Percentiles rank a stretch among this genome's conserved stretches.
Evolutionary conservation across 2,329 filamentous ascomycete genomes (phyloP).

Genomic region (Apiospora arundinis): DNA sequence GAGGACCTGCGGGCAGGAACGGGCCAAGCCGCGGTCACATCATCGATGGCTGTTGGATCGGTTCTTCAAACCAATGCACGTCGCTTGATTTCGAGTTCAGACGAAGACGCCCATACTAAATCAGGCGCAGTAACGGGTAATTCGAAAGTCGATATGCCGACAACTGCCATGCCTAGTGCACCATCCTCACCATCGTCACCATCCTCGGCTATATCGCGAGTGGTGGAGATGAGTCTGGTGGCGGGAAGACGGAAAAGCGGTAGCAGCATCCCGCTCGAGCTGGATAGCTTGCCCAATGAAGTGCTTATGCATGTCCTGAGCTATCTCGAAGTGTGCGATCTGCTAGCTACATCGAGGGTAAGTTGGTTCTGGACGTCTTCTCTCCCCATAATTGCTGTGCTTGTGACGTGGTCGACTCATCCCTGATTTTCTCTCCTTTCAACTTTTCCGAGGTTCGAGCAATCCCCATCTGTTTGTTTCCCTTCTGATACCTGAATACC

Average conservation of each 20-base stretch:
- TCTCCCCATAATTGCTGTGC: slow-evolving; percentile 19
- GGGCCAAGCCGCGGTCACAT: slow-evolving; percentile 28
- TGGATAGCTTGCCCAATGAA: slow-evolving; percentile 60
- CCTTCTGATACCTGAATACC: neutral
- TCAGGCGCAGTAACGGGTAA: neutral
- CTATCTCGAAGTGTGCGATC: slow-evolving; percentile 63
- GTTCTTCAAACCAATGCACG: neutral
- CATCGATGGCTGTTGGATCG: neutral
- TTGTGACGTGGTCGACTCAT: neutral
- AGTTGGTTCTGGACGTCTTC: slow-evolving; percentile 35
- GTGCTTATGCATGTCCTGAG: slow-evolving; percentile 61
- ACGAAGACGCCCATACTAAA: neutral
- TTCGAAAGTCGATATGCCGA: neutral
- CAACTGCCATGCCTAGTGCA: neutral
- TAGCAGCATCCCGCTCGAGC: slow-evolving; percentile 32
- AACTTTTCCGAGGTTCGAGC: slow-evolving; percentile 15
- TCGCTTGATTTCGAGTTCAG: neutral
- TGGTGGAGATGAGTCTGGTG: slow-evolving; percentile 27
- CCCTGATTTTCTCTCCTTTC: neutral
- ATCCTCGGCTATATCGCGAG: neutral
- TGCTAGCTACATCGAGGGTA: slow-evolving; percentile 63
- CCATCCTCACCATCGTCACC: neutral
- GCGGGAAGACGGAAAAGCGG: slow-evolving; percentile 32
- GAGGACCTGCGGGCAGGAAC: slow-evolving; percentile 25
- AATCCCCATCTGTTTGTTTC: slow-evolving; percentile 27